Evolutionary conservation across 352 stramenopile genomes (phyloP), one percentile per base, ranked within the genome.

Genomic region (Phytophthora quininea): DNA sequence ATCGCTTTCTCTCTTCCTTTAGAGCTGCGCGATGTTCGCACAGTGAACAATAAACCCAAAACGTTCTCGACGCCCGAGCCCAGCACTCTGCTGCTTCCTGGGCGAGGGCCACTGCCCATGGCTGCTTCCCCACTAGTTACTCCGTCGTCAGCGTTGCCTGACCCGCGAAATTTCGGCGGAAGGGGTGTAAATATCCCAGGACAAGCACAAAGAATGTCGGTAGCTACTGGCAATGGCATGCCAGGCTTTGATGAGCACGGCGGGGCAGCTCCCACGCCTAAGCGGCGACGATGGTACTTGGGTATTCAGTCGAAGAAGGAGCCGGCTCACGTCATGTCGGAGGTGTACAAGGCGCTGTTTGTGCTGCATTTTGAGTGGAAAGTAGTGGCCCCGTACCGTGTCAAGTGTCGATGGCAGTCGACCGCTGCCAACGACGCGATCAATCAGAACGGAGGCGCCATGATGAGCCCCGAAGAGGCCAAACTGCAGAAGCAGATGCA

Each of bases 301-400:
- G 98, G 98, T 45, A 99, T 99, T 72, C 98, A 99, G 86, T 98
- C 92, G 69, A 99, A 99, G 77, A 99, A 99, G 78, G 97, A 99
- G 65, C 97, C 98, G 11, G 97, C 96, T 37, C 97, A 99, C 70
- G 97, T 99, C 37, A 99, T 99, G 97, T 99, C 92, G 19, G 98
- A 99, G 76, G 98, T 99, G 27, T 99, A 99, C 86, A 99, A 99
- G 74, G 97, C 97, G 30, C 82, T 99, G 5, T 91, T 97, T 60
- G 91, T 98, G 52, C 84, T 99, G 31, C 90, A 97, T 54, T 99
- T 98, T 71, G 94, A 99, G 70, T 99, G 97, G 97, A 92, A 98
- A 30, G 90, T 98, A 19, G 80, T 98, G 10, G 97, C 94, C 32
- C 96, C 96, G 27, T 99, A 99, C 70, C 91, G 97, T 43, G 97